Conservation (phyloP, 2,329 filamentous ascomycete genomes). For the Passalora sequoiae region DNA sequence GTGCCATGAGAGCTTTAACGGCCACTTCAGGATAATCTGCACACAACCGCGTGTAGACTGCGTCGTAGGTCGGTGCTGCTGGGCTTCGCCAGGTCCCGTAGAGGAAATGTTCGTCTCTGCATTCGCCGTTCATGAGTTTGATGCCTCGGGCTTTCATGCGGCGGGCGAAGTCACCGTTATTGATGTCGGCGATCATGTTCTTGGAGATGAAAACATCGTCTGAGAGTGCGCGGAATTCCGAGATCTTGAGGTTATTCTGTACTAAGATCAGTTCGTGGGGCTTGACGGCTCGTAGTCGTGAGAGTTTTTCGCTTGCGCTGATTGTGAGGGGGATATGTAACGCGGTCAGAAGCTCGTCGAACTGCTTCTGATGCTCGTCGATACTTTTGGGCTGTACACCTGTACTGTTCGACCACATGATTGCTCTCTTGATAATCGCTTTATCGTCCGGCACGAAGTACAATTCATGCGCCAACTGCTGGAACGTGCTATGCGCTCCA, state of each 20-base stretch:
- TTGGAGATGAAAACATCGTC: conserved; percentile 46
- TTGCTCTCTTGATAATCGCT: conserved; percentile 46
- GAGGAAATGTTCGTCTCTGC: conserved; percentile 48
- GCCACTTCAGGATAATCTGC: conserved; percentile 49
- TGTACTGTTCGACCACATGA: conserved; percentile 53
- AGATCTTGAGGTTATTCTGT: conserved; percentile 40
- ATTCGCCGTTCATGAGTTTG: conserved; percentile 52
- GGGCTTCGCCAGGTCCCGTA: conserved; percentile 50
- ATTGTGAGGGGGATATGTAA: conserved; percentile 43
- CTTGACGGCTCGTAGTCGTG: conserved; percentile 40
- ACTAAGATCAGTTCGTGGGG: conserved; percentile 41
- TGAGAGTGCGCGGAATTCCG: conserved; percentile 52
- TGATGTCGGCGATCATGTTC: conserved; percentile 43
- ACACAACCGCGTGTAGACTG: conserved; percentile 44
- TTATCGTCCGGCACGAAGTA: conserved; percentile 42
- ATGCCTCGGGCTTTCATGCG: conserved; percentile 43
- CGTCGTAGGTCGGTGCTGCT: conserved; percentile 36
- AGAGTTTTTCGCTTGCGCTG: conserved; percentile 42
- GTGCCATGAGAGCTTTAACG: conserved; percentile 41
- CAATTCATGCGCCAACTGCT: conserved; percentile 55
- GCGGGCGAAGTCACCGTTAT: conserved; percentile 45
- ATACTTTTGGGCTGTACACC: conserved; percentile 50
- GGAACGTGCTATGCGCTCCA: conserved; percentile 52
- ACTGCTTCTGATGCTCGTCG: conserved; percentile 47
- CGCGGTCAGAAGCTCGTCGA: conserved; percentile 45